Conservation (phyloP, 306 rosid species). For the Dryas drummondii region DNA sequence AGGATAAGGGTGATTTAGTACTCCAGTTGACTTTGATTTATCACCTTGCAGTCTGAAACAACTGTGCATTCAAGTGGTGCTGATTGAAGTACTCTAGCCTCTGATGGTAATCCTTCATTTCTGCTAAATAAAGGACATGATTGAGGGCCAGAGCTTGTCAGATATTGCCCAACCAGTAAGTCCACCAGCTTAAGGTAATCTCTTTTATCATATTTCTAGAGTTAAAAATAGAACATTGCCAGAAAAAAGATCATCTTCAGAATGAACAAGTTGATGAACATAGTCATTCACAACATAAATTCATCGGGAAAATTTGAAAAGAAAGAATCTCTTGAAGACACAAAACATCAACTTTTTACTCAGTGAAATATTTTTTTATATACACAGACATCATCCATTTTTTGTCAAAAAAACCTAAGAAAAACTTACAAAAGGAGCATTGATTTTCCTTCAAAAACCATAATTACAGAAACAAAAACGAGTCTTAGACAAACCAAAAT, state of each 20-base stretch:
- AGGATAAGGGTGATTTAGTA: not conserved
- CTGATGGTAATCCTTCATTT: conserved; percentile 1
- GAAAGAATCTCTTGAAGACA: not conserved
- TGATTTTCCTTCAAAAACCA: not conserved
- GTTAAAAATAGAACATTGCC: not conserved
- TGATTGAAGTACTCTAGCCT: not conserved
- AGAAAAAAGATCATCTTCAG: not conserved
- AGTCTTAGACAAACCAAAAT: not conserved
- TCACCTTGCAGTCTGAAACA: not conserved
- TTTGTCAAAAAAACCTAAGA: not conserved
- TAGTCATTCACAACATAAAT: not conserved
- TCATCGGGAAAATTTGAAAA: not conserved
- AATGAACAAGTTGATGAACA: not conserved
- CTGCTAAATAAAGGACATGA: not conserved
- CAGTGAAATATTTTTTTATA: not conserved
- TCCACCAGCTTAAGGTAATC: conserved; percentile 16
- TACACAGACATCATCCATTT: not conserved
- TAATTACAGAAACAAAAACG: not conserved
- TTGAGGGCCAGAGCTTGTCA: not conserved
- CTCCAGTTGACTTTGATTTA: not conserved
- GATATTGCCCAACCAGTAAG: conserved; percentile 3
- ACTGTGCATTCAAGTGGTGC: not conserved
- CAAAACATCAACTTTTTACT: not conserved
- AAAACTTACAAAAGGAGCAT: not conserved
- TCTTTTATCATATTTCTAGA: not conserved